Conservation (phyloP, 306 rosid species). For the Gynostemma pentaphyllum region DNA sequence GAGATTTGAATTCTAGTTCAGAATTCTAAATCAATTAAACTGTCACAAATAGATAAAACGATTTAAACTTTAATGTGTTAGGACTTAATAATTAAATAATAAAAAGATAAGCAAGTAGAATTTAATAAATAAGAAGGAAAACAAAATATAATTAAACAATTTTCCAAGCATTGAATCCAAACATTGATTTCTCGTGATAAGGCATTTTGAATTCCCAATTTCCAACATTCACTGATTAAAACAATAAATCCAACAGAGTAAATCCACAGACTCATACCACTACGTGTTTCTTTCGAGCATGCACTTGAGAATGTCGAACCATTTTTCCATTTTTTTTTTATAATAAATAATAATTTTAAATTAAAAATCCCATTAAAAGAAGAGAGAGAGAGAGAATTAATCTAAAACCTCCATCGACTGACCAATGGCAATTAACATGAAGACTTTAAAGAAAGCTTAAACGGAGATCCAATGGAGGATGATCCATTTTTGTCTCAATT, state of each 20-base stretch:
- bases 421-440: too few species aligned
- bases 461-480: conserved; percentile 74
- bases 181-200: conserved; percentile 13
- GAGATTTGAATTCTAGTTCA: too few species aligned
- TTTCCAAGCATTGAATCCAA: conserved; percentile 11
- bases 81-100: not conserved
- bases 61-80: too few species aligned
- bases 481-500: conserved; percentile 51
- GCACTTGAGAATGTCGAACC: conserved; percentile 6
- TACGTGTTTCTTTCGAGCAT: conserved; percentile 10
- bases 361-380: not conserved
- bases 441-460: conserved; percentile 63
- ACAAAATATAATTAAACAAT: conserved; percentile 4
- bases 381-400: not conserved
- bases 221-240: conserved; percentile 14
- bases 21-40: too few species aligned
- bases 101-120: not conserved
- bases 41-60: too few species aligned
- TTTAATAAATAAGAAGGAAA: conserved; percentile 4
- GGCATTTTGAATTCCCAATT: conserved; percentile 5
- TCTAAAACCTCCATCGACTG: not conserved
- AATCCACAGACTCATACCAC: conserved; percentile 1
- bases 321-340: not conserved
- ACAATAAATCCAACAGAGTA: conserved; percentile 10
- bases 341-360: not conserved